Percentiles rank a stretch among this genome's conserved stretches.
These are phyloP conservation scores for Ustilago cynodontis DNA, from an alignment of 1,284 basidiomycete genomes.

Conservation along the genomic window DNA sequence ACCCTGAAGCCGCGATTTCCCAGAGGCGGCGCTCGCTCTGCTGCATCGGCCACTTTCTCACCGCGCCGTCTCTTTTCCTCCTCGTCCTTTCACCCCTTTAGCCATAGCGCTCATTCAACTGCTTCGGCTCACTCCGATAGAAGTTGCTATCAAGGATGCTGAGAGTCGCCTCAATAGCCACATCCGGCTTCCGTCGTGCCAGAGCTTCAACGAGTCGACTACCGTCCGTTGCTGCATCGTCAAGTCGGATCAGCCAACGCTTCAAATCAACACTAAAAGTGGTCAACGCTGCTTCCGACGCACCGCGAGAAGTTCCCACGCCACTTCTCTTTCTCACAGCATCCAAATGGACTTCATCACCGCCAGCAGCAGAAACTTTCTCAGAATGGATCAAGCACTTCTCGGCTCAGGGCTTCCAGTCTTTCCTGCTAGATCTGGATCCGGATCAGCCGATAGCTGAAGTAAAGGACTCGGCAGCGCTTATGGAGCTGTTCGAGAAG, in stretches of 20 bases:
- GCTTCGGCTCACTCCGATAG: not conserved
- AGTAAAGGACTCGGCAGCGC: slow-evolving; percentile 38
- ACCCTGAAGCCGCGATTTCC: not conserved
- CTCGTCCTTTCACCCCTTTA: not conserved
- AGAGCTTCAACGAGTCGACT: not conserved
- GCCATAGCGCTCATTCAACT: not conserved
- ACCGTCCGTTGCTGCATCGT: not conserved
- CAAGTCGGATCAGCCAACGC: slow-evolving; percentile 19
- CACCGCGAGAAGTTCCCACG: slow-evolving; percentile 60
- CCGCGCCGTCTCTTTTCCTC: not conserved
- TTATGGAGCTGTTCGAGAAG: slow-evolving; percentile 46
- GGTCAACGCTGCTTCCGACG: slow-evolving; percentile 20
- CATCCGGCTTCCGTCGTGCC: slow-evolving; percentile 11
- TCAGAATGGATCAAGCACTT: slow-evolving; percentile 38
- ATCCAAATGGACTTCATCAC: slow-evolving; percentile 49
- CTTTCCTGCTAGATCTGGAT: slow-evolving; percentile 59
- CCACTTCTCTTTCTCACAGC: slow-evolving; percentile 63
- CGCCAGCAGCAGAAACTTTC: slow-evolving; percentile 34
- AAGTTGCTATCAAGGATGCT: slow-evolving; percentile 17
- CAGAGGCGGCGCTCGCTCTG: not conserved
- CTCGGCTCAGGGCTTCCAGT: slow-evolving; percentile 43
- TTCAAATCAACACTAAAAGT: slow-evolving; percentile 35
- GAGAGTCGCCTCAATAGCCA: slow-evolving; percentile 17
- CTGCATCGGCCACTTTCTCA: slow-evolving; percentile 11
- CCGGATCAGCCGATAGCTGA: slow-evolving; percentile 29